Evolutionary conservation across 768 basidiomycete species (phyloP), one percentile per base, ranked within the genome.

Genomic region (Macrolepiota albuminosa): DNA sequence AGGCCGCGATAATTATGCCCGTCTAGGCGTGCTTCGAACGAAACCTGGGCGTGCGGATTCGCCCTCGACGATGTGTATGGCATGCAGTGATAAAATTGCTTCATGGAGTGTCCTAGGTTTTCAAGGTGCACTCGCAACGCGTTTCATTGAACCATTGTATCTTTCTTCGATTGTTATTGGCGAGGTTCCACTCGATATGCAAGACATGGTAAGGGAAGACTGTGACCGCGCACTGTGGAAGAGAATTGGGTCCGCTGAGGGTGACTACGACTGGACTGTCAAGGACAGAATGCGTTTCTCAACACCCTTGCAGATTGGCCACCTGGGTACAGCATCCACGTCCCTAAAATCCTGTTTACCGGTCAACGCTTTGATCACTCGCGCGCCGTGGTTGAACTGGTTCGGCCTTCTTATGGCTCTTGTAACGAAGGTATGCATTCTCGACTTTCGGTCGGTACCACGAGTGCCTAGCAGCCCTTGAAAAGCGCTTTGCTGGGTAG

Each of bases 21-120:
- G 86, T 18, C 74, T 85, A 24, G 89, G 92, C 6, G 86, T 89
- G 9, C 73, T 98, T 48, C 89, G 95, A 36, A 97, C 96, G 0
- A 98, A 98, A 68, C 95, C 95, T 6, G 96, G 94, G 2, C 85
- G 95, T 55, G 89, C 92, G 0, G 95, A 98, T 68, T 88, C 94
- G 0, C 87, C 87, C 0, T 85, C 86, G 0, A 93, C 95, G 1
- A 70, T 83, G 0, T 92, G 83, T 67, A 91, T 97, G 87, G 93
- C 94, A 0, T 98, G 95, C 73, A 93, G 90, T 64, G 95, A 98
- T 70, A 98, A 98, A 73, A 88, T 98, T 45, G 93, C 93, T 0
- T 74, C 82, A 5, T 98, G 95, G 94, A 85, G 80, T 57, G 82
- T 88, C 0, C 75, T 93, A 4, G 95, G 95, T 0, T 77, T 96